Conservation (phyloP, 176 grass and related monocot species). For the Oryza officinalis region DNA sequence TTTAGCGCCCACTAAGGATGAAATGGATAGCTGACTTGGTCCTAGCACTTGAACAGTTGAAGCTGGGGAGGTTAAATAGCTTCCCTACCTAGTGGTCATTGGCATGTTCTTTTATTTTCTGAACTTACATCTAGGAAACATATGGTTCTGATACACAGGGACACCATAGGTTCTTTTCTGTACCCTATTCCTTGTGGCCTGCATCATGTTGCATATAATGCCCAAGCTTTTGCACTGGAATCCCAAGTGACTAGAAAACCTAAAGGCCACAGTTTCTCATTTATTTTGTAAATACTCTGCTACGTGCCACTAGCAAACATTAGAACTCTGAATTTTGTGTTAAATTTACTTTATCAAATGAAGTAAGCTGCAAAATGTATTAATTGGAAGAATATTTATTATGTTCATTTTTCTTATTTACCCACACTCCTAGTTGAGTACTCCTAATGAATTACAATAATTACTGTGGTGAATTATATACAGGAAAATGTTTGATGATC, state of each 20-base stretch:
- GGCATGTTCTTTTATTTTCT: background rate
- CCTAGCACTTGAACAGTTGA: background rate
- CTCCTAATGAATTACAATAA: background rate
- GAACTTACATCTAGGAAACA: background rate
- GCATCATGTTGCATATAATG: background rate
- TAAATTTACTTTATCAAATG: background rate
- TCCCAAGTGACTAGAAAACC: slow-evolving; percentile 1
- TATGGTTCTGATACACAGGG: background rate
- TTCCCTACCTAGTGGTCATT: background rate
- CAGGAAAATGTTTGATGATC: background rate
- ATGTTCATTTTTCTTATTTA: slow-evolving; percentile 13
- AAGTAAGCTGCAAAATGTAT: background rate
- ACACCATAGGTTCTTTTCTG: slow-evolving; percentile 15
- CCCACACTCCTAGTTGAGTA: background rate
- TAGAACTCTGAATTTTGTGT: background rate
- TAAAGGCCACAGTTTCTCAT: background rate
- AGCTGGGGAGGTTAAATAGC: background rate
- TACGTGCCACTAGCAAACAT: background rate
- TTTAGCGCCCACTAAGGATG: background rate
- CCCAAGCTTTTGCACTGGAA: slow-evolving; percentile 15
- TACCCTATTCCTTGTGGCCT: background rate
- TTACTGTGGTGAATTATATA: slow-evolving; percentile 4
- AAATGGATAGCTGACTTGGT: background rate
- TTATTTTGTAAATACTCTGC: background rate
- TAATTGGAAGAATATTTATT: background rate